These are phyloP conservation scores for Sanghuangporus baumii DNA, from an alignment of 1,284 basidiomycete species.

Conservation along the genomic window DNA sequence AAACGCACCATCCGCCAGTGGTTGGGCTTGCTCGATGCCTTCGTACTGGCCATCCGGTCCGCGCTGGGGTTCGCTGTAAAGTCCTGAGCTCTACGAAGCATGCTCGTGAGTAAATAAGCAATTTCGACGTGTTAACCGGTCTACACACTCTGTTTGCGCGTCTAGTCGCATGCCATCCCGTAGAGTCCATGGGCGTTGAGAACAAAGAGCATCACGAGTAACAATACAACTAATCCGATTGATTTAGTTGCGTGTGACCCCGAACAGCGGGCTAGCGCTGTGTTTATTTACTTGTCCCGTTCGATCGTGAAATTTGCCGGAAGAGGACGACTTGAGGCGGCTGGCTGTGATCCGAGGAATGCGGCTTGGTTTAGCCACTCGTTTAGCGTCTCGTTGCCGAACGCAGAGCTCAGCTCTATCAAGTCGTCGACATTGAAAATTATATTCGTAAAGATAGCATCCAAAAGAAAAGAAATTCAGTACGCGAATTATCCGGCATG, in stretches of 20 bases:
- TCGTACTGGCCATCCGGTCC: constrained; percentile 45
- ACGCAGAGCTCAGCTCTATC: not conserved
- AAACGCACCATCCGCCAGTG: constrained; percentile 36
- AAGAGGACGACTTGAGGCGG: not conserved
- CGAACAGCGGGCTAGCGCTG: not conserved
- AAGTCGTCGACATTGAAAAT: not conserved
- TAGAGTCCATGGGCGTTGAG: constrained; percentile 11
- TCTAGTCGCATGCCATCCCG: constrained; percentile 14
- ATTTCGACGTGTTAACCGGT: too few species aligned
- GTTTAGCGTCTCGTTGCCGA: too few species aligned
- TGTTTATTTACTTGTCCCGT: not conserved
- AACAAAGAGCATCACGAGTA: not conserved
- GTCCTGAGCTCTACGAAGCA: constrained; percentile 5
- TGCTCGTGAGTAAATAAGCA: not conserved
- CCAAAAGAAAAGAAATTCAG: too few species aligned
- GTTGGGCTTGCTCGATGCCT: constrained; percentile 50
- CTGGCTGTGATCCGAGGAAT: not conserved
- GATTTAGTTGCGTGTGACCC: not conserved
- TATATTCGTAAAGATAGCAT: not conserved
- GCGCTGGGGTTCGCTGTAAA: constrained; percentile 30
- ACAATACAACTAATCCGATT: not conserved
- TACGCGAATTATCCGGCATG: constrained; percentile 36
- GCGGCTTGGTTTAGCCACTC: too few species aligned
- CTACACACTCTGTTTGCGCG: constrained; percentile 9
- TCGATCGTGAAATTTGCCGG: not conserved